Evolutionary conservation across 371 early-diverging fungal species (phyloP), one percentile per base, ranked within the genome.

Genomic region (Lichtheimia ornata): DNA sequence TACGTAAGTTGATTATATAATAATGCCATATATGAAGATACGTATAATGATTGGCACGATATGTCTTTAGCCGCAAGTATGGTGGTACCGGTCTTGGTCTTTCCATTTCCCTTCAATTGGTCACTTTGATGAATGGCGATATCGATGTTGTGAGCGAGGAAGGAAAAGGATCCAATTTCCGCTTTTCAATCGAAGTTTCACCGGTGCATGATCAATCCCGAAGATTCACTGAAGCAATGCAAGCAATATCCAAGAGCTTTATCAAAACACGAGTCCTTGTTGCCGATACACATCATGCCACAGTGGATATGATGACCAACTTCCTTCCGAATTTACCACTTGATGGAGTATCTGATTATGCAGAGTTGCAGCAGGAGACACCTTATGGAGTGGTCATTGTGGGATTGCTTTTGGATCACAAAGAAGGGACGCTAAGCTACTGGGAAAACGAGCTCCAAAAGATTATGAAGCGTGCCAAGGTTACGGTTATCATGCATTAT

Each of bases 11-110:
- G 53, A 35, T 28, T 3, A 2, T n/a, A 43, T 43, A 43, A n/a
- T n/a, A n/a, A 2, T 22, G 22, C 22, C 2, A 22, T n/a, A n/a
- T n/a, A 2, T n/a, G 44, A 43, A 43, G n/a, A n/a, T n/a, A n/a
- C n/a, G n/a, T n/a, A n/a, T 43, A 43, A 14, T 43, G n/a, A 14
- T n/a, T 43, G 44, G 2, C 44, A n/a, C 12, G n/a, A n/a, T 2
- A 2, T 2, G 1, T 14, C 17, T 62, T 12, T 59, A 75, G 72
- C 7, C 82, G 85, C 25, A 83, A 79, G 59, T 86, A 83, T 62
- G 86, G 86, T 42, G 88, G 88, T 5, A 85, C 86, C 3, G 88
- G 88, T 5, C 66, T 88, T 17, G 88, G 88, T 0, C 66, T 88
- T 3, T 76, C 81, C n/a, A 86, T 88, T 41, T 82, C 81, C 59